Percentiles rank a stretch among this genome's conserved stretches.
phyloP scores from a whole-genome alignment of 2,329 filamentous ascomycete species.

The Fusarium armeniacum region DNA sequence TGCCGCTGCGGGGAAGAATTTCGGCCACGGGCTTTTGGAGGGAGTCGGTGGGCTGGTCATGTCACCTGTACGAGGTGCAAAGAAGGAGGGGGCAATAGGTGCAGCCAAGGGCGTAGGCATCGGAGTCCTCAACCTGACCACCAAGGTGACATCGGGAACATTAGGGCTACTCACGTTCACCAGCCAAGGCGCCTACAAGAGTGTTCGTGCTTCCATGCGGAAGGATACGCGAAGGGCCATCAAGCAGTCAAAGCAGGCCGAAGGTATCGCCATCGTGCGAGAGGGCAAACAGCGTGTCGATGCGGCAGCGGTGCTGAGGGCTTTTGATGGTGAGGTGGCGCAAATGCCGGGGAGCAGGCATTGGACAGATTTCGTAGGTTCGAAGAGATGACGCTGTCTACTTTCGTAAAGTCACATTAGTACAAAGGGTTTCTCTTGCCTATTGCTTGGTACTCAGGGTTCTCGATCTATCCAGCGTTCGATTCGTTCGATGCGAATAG shows the following conservation, averaged over 20 bases:
- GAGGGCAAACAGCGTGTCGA: background rate
- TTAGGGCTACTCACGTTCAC: constrained; percentile 22
- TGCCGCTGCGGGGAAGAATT: constrained; percentile 1
- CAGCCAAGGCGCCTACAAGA: constrained; percentile 18
- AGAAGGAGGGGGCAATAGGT: constrained; percentile 2
- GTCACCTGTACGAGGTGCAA: constrained; percentile 1
- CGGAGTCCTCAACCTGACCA: background rate
- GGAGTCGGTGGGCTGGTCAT: background rate
- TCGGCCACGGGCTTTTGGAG: background rate
- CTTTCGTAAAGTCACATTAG: background rate
- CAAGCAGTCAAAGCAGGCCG: background rate
- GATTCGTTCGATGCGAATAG: background rate
- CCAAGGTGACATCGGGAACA: constrained; percentile 8
- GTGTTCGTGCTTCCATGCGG: constrained; percentile 4
- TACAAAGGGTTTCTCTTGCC: too few species aligned
- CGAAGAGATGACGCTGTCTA: background rate
- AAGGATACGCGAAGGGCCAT: background rate
- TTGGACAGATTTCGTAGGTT: background rate
- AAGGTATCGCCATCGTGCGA: background rate
- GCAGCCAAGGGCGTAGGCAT: constrained; percentile 1
- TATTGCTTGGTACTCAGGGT: background rate
- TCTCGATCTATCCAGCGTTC: background rate
- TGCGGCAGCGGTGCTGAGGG: background rate
- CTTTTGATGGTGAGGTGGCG: background rate
- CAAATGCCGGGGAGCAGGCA: background rate